These are phyloP conservation scores for Reticulomyxa filosa DNA, from an alignment of 78 protist genomes.

Conservation along the genomic window DNA sequence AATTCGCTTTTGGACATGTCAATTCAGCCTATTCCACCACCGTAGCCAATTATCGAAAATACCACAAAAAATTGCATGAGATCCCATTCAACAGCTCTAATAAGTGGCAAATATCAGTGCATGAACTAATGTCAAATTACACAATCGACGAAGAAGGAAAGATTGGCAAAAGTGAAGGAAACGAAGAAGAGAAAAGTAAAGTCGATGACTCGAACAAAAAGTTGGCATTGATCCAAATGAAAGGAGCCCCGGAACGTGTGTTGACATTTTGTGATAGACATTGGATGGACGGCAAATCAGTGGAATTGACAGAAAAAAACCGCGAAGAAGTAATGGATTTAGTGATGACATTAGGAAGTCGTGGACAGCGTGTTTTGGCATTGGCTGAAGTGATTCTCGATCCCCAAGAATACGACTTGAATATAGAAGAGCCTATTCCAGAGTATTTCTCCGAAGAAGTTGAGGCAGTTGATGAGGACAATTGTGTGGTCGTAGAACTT, in stretches of 20 bases:
- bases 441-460: too few relatives aligned
- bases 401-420: too few relatives aligned
- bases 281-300: constrained; percentile 17
- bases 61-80: constrained; percentile 24
- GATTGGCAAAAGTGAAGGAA: neutral
- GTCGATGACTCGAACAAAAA: constrained; percentile 17
- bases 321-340: neutral
- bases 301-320: neutral
- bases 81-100: constrained; percentile 85
- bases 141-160: too few relatives aligned
- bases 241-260: constrained; percentile 71
- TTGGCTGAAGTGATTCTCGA: too few relatives aligned
- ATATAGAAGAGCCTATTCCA: too few relatives aligned
- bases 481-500: too few relatives aligned
- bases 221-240: constrained; percentile 17
- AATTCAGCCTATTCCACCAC: neutral
- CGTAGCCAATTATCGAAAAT: constrained; percentile 8
- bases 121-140: neutral
- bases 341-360: neutral
- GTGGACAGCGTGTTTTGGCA: constrained; percentile 55
- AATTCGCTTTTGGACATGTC: constrained; percentile 62
- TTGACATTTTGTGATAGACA: constrained; percentile 22
- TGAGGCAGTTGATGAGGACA: too few relatives aligned
- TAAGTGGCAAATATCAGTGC: constrained; percentile 56
- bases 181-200: neutral